Conservation (phyloP, 352 stramenopile genomes). For the Aphanomyces euteiches region DNA sequence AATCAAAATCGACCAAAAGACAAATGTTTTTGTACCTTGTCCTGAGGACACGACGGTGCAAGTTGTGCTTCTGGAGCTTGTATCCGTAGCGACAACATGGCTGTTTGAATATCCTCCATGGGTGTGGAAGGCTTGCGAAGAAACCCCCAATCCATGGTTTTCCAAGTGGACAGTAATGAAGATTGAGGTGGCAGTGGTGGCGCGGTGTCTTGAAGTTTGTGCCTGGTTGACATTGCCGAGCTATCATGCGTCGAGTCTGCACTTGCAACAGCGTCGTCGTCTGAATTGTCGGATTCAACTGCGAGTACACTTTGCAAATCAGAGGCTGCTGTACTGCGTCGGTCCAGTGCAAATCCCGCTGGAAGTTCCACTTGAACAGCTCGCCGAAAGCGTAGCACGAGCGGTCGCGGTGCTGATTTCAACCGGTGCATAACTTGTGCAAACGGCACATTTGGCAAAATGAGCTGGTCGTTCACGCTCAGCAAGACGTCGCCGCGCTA, state of each 20-base stretch:
- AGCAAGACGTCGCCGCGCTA: conserved; percentile 16
- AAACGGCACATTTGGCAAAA: neutral
- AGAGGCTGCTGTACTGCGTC: neutral
- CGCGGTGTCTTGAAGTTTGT: too few relatives aligned
- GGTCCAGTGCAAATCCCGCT: conserved; percentile 6
- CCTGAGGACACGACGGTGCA: neutral
- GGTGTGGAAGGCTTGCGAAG: neutral
- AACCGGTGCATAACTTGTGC: conserved; percentile 1
- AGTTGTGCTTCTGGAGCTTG: neutral
- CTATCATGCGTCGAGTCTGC: too few relatives aligned
- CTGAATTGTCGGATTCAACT: too few relatives aligned
- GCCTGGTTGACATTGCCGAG: too few relatives aligned
- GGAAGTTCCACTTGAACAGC: conserved; percentile 12
- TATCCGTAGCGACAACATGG: conserved; percentile 4
- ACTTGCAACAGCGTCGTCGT: too few relatives aligned
- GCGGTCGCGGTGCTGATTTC: conserved; percentile 16
- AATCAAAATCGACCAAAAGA: neutral
- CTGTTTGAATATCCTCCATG: conserved; percentile 2
- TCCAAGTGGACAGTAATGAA: neutral
- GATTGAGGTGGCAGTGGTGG: too few relatives aligned
- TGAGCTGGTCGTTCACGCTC: neutral
- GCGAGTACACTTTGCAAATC: neutral
- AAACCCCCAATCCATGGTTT: conserved; percentile 12
- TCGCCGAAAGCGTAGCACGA: conserved; percentile 7
- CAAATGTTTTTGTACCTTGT: neutral